Conservation (phyloP, 768 basidiomycete genomes). For the Collybiopsis luxurians region DNA sequence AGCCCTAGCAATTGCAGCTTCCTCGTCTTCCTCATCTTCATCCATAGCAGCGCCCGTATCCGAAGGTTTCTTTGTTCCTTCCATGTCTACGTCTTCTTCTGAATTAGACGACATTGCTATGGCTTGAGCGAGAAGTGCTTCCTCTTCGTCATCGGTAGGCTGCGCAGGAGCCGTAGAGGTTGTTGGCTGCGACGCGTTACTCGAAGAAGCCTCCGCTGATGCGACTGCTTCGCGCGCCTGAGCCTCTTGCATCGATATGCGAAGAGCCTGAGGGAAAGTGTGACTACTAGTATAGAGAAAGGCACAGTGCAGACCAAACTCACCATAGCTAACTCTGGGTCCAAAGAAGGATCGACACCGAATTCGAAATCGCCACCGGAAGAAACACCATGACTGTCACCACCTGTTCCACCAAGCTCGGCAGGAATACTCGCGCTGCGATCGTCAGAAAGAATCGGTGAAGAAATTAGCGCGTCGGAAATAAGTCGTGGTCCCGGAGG, state of each 20-base stretch:
- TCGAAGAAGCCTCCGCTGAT: slow-evolving; percentile 28
- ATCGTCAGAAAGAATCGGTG: slow-evolving; percentile 80
- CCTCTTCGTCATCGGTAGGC: slow-evolving; percentile 70
- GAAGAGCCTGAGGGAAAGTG: slow-evolving; percentile 68
- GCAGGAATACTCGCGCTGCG: slow-evolving; percentile 66
- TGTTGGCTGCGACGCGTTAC: slow-evolving; percentile 30
- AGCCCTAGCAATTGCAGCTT: slow-evolving; percentile 86
- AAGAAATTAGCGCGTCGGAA: slow-evolving; percentile 79
- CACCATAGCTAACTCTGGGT: slow-evolving; percentile 97
- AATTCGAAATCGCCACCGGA: slow-evolving; percentile 68
- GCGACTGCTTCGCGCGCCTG: slow-evolving; percentile 69
- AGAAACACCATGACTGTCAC: slow-evolving; percentile 44
- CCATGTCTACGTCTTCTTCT: slow-evolving; percentile 53
- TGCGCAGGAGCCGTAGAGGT: slow-evolving; percentile 35
- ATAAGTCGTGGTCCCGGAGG: slow-evolving; percentile 77
- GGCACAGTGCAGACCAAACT: slow-evolving; percentile 16
- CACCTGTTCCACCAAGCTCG: slow-evolving; percentile 50
- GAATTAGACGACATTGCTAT: slow-evolving; percentile 68
- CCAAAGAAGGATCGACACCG: slow-evolving; percentile 91
- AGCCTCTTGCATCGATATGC: slow-evolving; percentile 97
- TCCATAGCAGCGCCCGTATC: slow-evolving; percentile 26
- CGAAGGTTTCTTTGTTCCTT: slow-evolving; percentile 20
- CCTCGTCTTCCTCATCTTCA: slow-evolving; percentile 71
- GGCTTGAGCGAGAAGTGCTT: slow-evolving; percentile 72
- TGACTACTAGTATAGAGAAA: neutral